Conservation (phyloP, 345 rosid species). For the Pugionium cornutum region DNA sequence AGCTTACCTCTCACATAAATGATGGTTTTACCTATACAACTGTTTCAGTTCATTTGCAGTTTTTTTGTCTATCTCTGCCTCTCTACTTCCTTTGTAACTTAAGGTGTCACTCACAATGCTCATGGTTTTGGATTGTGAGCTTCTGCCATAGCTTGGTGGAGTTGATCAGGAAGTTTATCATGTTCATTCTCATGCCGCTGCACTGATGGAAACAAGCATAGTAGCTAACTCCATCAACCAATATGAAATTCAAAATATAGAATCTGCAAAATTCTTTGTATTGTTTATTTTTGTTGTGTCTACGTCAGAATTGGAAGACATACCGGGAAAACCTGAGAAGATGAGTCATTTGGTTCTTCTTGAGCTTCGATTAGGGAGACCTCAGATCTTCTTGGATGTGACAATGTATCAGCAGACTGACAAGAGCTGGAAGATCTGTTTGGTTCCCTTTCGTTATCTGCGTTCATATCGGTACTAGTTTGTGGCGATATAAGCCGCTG, state of each 20-base stretch:
- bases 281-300: background rate
- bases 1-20: too few species aligned
- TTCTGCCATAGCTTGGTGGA: conserved; percentile 55
- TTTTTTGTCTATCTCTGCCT: too few species aligned
- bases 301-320: background rate
- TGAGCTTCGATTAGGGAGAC: conserved; percentile 3
- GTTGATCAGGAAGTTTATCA: conserved; percentile 52
- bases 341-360: conserved; percentile 42
- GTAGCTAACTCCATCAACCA: conserved; percentile 21
- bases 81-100: too few species aligned
- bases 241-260: background rate
- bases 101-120: conserved; percentile 37
- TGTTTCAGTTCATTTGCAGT: too few species aligned
- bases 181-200: conserved; percentile 54
- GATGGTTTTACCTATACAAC: too few species aligned
- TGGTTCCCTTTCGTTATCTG: too few species aligned
- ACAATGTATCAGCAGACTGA: conserved; percentile 7
- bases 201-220: conserved; percentile 38
- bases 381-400: conserved; percentile 1
- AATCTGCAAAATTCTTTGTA: background rate
- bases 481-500: conserved; percentile 41
- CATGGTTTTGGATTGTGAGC: conserved; percentile 55
- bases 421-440: conserved; percentile 22
- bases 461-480: background rate
- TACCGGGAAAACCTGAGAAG: conserved; percentile 63